These are phyloP conservation scores for Phylloporus sp. DNA, from an alignment of 768 basidiomycete genomes.

Conservation along the genomic window DNA sequence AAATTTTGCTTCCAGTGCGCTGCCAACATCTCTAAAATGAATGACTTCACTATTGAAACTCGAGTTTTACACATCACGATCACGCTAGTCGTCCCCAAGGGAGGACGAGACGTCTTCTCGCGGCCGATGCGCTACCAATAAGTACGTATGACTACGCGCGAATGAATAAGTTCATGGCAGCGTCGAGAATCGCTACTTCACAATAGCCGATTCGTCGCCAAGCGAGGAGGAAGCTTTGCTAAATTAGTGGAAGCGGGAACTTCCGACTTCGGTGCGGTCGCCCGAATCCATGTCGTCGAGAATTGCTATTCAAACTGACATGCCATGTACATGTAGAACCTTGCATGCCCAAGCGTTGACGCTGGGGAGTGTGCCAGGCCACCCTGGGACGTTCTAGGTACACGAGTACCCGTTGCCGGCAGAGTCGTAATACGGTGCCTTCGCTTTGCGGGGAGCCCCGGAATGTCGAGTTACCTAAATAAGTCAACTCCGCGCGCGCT, in stretches of 20 bases:
- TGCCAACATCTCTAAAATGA: background rate
- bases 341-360: background rate
- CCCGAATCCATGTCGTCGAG: background rate
- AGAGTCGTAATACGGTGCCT: too few relatives aligned
- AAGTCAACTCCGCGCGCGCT: background rate
- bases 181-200: background rate
- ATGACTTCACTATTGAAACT: background rate
- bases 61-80: background rate
- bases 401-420: too few relatives aligned
- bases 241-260: background rate
- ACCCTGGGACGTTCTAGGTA: too few relatives aligned
- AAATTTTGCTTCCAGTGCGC: background rate
- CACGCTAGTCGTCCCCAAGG: background rate
- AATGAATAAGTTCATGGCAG: background rate
- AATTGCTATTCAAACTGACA: background rate
- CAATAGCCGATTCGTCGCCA: background rate
- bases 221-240: background rate
- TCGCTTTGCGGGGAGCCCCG: too few relatives aligned
- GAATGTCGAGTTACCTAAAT: background rate
- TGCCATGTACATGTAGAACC: background rate
- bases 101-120: background rate
- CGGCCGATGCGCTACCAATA: background rate
- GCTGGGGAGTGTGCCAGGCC: background rate
- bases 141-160: background rate
- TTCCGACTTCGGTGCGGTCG: background rate